These are phyloP conservation scores for Penicillium italicum DNA, from an alignment of 2,329 filamentous ascomycete genomes.

Conservation along the genomic window DNA sequence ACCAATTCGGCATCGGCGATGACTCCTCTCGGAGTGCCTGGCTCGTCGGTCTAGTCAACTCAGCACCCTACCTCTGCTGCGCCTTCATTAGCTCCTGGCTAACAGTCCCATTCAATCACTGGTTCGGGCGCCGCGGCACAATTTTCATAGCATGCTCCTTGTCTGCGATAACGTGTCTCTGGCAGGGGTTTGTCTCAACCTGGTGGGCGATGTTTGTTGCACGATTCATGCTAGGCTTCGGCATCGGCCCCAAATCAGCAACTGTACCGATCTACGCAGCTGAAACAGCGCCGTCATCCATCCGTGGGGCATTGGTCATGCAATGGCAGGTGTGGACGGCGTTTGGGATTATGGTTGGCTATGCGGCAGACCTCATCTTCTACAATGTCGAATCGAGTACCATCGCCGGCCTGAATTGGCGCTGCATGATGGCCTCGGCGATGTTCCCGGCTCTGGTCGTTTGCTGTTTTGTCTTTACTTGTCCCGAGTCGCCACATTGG, in stretches of 20 bases:
- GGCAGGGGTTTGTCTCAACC: slow-evolving; percentile 63
- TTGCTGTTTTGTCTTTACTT: slow-evolving; percentile 60
- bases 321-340: slow-evolving; percentile 65
- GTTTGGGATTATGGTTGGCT: slow-evolving; percentile 55
- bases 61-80: slow-evolving; percentile 58
- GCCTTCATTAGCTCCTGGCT: slow-evolving; percentile 69
- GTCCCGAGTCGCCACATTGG: slow-evolving; percentile 53
- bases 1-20: slow-evolving; percentile 57
- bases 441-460: slow-evolving; percentile 60
- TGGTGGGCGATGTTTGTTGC: slow-evolving; percentile 70
- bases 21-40: slow-evolving; percentile 51
- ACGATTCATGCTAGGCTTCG: slow-evolving; percentile 70
- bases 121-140: slow-evolving; percentile 66
- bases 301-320: slow-evolving; percentile 76
- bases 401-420: slow-evolving; percentile 61
- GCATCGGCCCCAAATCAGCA: slow-evolving; percentile 71
- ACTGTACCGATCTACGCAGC: slow-evolving; percentile 75
- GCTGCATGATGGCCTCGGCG: slow-evolving; percentile 66
- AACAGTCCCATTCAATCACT: slow-evolving; percentile 67
- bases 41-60: slow-evolving; percentile 62
- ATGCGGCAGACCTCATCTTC: slow-evolving; percentile 59
- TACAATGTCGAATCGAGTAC: slow-evolving; percentile 53
- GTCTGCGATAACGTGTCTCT: slow-evolving; percentile 53
- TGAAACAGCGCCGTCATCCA: slow-evolving; percentile 65
- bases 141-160: slow-evolving; percentile 75